phyloP scores from a whole-genome alignment of 2,329 filamentous ascomycete genomes.

The Pestalotiopsis sp. region DNA sequence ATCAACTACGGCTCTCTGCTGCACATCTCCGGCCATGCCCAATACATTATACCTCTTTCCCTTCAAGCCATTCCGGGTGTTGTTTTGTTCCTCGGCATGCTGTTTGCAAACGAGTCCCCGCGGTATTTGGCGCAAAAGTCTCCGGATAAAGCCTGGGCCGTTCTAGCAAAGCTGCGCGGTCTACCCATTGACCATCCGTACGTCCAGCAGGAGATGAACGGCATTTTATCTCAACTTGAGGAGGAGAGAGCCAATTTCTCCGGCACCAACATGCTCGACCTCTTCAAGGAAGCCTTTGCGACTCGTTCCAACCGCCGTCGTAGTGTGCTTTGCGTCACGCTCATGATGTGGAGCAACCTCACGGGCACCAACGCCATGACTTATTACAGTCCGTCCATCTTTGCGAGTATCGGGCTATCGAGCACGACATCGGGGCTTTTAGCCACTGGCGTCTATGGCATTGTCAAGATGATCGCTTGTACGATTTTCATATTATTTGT shows the following conservation, averaged over 20 bases:
- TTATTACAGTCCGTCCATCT: constrained; percentile 73
- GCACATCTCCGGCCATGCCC: constrained; percentile 43
- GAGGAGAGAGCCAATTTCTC: constrained; percentile 51
- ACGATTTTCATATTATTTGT: constrained; percentile 66
- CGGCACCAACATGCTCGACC: constrained; percentile 48
- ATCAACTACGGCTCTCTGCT: constrained; percentile 53
- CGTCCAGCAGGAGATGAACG: constrained; percentile 49
- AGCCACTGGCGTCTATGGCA: constrained; percentile 73
- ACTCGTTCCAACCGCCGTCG: constrained; percentile 47
- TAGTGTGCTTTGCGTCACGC: constrained; percentile 47
- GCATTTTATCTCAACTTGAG: constrained; percentile 46
- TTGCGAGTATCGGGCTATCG: constrained; percentile 63
- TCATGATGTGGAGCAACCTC: constrained; percentile 58
- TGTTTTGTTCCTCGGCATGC: constrained; percentile 62
- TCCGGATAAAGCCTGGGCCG: constrained; percentile 63
- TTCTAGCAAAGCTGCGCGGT: constrained; percentile 56
- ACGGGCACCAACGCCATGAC: constrained; percentile 52
- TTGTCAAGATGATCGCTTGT: constrained; percentile 70
- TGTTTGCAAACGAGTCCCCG: constrained; percentile 61
- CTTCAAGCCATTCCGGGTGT: constrained; percentile 68
- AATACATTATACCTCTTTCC: constrained; percentile 64
- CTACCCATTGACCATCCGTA: constrained; percentile 58
- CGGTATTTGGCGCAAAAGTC: constrained; percentile 70
- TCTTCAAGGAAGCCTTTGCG: constrained; percentile 32
- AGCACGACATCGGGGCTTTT: constrained; percentile 63